Evolutionary conservation across 2,329 filamentous ascomycete genomes (phyloP).

Genomic region (Penicillium sp.): DNA sequence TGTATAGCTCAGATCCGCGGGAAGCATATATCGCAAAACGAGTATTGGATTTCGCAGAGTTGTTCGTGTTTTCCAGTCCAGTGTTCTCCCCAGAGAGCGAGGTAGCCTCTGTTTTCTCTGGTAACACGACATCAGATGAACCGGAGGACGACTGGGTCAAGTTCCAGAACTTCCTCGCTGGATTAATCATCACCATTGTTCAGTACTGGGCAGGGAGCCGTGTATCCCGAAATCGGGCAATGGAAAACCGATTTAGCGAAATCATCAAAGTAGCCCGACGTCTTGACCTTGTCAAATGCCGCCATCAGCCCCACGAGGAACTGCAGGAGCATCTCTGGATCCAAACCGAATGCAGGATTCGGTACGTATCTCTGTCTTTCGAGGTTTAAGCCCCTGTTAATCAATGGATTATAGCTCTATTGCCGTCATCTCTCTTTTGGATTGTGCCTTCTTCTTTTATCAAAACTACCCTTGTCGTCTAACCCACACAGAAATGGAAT

Average conservation of each 20-base stretch:
- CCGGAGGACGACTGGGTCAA: slow-evolving; percentile 36
- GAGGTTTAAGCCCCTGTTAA: too few relatives aligned
- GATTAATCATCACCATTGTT: slow-evolving; percentile 44
- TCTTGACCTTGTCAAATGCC: slow-evolving; percentile 42
- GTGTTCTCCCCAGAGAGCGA: slow-evolving; percentile 48
- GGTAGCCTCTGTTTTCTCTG: slow-evolving; percentile 39
- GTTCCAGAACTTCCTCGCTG: slow-evolving; percentile 50
- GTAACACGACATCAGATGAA: slow-evolving; percentile 21
- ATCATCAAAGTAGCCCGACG: slow-evolving; percentile 48
- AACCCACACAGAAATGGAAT: slow-evolving; percentile 45
- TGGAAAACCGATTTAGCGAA: slow-evolving; percentile 50
- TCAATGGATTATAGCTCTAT: slow-evolving; percentile 40
- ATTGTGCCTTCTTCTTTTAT: slow-evolving; percentile 52
- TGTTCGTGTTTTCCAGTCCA: slow-evolving; percentile 49
- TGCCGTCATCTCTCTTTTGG: slow-evolving; percentile 45
- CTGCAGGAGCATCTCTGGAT: slow-evolving; percentile 48
- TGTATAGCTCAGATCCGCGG: slow-evolving; percentile 47
- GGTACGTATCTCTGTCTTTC: slow-evolving; percentile 30
- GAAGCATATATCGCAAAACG: slow-evolving; percentile 45
- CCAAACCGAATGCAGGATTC: slow-evolving; percentile 49
- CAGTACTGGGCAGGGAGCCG: slow-evolving; percentile 52
- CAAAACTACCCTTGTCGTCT: slow-evolving; percentile 51
- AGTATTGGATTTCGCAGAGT: slow-evolving; percentile 49
- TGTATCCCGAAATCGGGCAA: slow-evolving; percentile 43
- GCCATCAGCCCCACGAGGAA: slow-evolving; percentile 44